Base-by-base conservation (phyloP, 2,329 filamentous ascomycete genomes). In the Ilyonectria mors-panacis region DNA sequence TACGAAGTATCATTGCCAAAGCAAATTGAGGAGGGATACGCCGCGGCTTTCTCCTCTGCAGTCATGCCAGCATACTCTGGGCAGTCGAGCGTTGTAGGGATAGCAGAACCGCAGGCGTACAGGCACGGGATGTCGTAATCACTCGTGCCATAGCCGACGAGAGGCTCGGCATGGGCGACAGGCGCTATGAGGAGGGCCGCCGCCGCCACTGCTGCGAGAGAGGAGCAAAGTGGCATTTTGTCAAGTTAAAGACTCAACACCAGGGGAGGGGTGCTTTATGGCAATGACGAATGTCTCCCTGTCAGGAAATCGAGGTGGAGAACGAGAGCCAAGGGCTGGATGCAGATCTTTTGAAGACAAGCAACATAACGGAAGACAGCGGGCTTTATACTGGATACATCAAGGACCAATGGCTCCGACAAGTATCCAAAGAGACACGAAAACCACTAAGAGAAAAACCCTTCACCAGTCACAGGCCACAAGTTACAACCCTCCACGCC, bases 21-120 rank as follows among this genome's bases (percentile, higher is more conserved):
- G 21, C 74, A 76, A 0, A 28, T 44, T 1, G 70, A 23, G 0
- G 72, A 74, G 6, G 74, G 70, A n/a, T 67, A 68, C 0, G 68
- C 65, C 1, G 19, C 37, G 1, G 70, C 67, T 1, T 53, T 66
- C 26, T 76, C 71, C 12, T 73, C 70, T 0, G 63, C 48, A 0
- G 71, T 70, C 65, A 76, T 68, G 15, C 39, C 61, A 1, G 61
- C 66, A 42, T 62, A 76, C 15, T 76, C 74, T 1, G 73, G 74
- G 17, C 74, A 76, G 12, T 76, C 51, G 4, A 76, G 59, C 0
- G 39, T 39, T 0, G n/a, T 39, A 1, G 73, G 73, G 13, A 67
- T 56, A 0, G 63, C 53, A 12, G 59, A 75, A 1, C 59, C 33
- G 19, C 74, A 76, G 10, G 72, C 74, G 1, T 66, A 63, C 1